These are phyloP conservation scores for Calocybe gangraenosa DNA, from an alignment of 768 basidiomycete genomes.

Conservation along the genomic window DNA sequence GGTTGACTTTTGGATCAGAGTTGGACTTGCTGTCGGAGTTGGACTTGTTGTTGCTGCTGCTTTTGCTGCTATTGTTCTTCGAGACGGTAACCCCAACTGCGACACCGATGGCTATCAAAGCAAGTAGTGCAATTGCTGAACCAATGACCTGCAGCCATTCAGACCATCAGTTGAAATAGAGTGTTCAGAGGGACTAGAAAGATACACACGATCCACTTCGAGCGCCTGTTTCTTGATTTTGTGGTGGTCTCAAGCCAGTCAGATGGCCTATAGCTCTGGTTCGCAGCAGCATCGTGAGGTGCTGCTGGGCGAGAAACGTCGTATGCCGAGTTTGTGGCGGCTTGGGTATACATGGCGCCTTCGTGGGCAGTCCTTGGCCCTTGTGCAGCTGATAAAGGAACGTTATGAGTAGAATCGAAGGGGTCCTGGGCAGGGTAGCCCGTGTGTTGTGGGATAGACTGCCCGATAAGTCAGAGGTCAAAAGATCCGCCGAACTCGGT, in stretches of 20 bases:
- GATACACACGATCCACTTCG: conserved; percentile 19
- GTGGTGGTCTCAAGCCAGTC: conserved; percentile 16
- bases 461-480: neutral
- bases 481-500: neutral
- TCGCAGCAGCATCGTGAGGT: conserved; percentile 2
- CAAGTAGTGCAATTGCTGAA: conserved; percentile 28
- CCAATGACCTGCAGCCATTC: conserved; percentile 41
- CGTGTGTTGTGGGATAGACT: conserved; percentile 6
- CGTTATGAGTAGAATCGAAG: conserved; percentile 15
- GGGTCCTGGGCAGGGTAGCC: conserved; percentile 13
- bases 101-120: conserved; percentile 42
- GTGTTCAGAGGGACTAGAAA: neutral
- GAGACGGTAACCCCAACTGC: conserved; percentile 56
- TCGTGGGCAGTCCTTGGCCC: conserved; percentile 7
- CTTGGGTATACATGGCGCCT: conserved; percentile 17
- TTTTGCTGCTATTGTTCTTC: conserved; percentile 27
- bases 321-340: conserved; percentile 12
- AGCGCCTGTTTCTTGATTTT: conserved; percentile 13
- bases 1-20: conserved; percentile 6
- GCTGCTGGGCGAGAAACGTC: conserved; percentile 8
- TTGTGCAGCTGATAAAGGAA: conserved; percentile 13
- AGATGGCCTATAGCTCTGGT: conserved; percentile 13
- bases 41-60: conserved; percentile 9
- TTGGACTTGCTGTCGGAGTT: conserved; percentile 7
- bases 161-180: neutral